These are phyloP conservation scores for Serendipita sp. DNA, from an alignment of 768 basidiomycete species.

Conservation along the genomic window DNA sequence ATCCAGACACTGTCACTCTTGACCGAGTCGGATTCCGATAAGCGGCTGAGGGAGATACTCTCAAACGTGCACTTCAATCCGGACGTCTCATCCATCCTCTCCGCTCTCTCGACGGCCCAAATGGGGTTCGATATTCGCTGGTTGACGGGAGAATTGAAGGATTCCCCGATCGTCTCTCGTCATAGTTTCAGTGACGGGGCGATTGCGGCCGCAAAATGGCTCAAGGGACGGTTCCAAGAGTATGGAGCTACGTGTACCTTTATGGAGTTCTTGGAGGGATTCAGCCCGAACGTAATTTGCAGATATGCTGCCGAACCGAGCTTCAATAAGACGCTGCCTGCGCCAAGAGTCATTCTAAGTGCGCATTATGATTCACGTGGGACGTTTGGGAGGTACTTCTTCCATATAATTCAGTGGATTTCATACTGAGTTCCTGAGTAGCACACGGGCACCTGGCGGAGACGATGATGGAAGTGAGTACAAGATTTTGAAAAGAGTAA, in stretches of 20 bases:
- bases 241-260: constrained; percentile 63
- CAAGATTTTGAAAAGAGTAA: no score
- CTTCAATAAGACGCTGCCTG: background rate
- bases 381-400: constrained; percentile 61
- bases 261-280: constrained; percentile 48
- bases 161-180: constrained; percentile 57
- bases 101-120: constrained; percentile 47
- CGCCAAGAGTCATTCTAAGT: constrained; percentile 47
- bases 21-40: background rate
- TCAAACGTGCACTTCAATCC: constrained; percentile 38
- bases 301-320: background rate
- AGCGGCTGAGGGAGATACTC: background rate
- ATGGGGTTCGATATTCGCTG: constrained; percentile 61
- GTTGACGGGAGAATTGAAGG: constrained; percentile 71
- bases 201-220: constrained; percentile 50
- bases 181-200: constrained; percentile 68
- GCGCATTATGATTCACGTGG: constrained; percentile 89
- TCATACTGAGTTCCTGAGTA: background rate
- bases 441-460: constrained; percentile 26
- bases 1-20: no score
- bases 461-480: constrained; percentile 40
- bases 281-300: constrained; percentile 73
- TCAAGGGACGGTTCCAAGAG: constrained; percentile 55
- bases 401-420: constrained; percentile 22
- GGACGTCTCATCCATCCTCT: constrained; percentile 47